Conservation (phyloP, 768 basidiomycete genomes). For the Russula foetens region DNA sequence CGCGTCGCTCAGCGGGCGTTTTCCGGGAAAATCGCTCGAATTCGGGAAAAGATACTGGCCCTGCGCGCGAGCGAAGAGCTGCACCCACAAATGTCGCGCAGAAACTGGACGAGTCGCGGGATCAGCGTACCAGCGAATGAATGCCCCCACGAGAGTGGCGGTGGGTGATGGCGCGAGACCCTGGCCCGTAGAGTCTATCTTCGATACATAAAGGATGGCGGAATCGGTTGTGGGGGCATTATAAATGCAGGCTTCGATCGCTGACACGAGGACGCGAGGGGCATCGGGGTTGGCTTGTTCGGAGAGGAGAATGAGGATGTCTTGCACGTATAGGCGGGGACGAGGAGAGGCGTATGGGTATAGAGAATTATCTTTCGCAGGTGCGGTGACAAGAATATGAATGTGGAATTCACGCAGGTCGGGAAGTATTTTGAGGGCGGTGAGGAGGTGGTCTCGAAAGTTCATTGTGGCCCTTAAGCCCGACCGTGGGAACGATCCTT, state of each 20-base stretch:
- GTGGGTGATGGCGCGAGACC: slow-evolving; percentile 58
- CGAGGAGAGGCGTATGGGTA: slow-evolving; percentile 69
- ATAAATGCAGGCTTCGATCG: slow-evolving; percentile 44
- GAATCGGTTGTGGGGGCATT: slow-evolving; percentile 9
- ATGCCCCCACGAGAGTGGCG: slow-evolving; percentile 51
- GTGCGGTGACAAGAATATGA: slow-evolving; percentile 63
- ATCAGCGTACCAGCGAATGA: slow-evolving; percentile 35
- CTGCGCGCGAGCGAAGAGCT: slow-evolving; percentile 62
- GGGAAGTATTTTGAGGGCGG: slow-evolving; percentile 4
- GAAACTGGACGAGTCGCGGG: slow-evolving; percentile 26
- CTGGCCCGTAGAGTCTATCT: slow-evolving; percentile 91
- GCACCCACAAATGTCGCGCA: slow-evolving; percentile 9
- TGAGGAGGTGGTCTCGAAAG: slow-evolving; percentile 12
- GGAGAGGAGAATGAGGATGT: slow-evolving; percentile 68
- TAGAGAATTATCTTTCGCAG: slow-evolving; percentile 56
- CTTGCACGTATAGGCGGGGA: slow-evolving; percentile 61
- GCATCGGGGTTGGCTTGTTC: slow-evolving; percentile 45
- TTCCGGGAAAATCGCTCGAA: slow-evolving; percentile 58
- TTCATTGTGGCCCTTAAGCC: slow-evolving; percentile 1
- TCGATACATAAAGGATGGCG: slow-evolving; percentile 62
- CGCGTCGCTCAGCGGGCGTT: slow-evolving; percentile 68
- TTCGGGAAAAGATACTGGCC: slow-evolving; percentile 92
- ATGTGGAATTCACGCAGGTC: slow-evolving; percentile 46
- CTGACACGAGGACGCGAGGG: slow-evolving; percentile 60
- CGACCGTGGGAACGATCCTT: slow-evolving; percentile 2